Percentiles rank a stretch among this genome's conserved stretches.
Evolutionary conservation across 139 green algal genomes (phyloP).

Genomic region (Bryopsis sp.): DNA sequence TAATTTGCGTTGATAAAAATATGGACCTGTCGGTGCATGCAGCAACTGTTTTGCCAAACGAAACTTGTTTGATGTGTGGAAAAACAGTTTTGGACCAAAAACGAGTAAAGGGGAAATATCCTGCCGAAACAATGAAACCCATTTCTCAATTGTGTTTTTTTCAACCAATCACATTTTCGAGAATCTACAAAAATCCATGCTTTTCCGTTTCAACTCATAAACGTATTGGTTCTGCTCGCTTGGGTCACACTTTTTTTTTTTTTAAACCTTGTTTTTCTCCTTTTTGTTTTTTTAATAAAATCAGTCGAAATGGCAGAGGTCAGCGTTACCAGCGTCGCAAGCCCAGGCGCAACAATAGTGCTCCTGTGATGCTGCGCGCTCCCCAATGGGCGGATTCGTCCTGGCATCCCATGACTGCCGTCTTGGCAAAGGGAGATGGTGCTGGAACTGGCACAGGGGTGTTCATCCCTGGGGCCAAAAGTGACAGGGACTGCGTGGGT

Average conservation of each 20-base stretch:
- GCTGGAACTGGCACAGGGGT: conserved; percentile 11
- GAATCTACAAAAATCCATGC: neutral
- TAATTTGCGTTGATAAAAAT: no score
- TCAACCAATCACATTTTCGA: neutral
- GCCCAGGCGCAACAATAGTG: neutral
- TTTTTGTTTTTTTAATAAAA: no score
- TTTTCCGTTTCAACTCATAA: no score
- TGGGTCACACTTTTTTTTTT: no score
- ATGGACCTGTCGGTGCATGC: no score
- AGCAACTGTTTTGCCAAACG: no score
- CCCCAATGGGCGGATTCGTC: conserved; percentile 18
- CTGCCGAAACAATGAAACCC: no score
- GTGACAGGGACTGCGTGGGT: neutral
- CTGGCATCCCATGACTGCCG: conserved; percentile 11
- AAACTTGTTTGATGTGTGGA: no score
- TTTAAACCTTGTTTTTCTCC: no score
- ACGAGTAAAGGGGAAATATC: no score
- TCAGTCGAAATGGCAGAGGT: neutral
- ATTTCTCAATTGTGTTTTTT: neutral
- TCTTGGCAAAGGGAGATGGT: neutral
- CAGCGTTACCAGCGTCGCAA: neutral
- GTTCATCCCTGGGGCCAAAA: neutral
- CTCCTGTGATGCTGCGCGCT: neutral
- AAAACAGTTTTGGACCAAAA: no score
- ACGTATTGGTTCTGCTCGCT: no score